phyloP scores from a whole-genome alignment of 352 stramenopile species.

The Globisporangium irregulare region DNA sequence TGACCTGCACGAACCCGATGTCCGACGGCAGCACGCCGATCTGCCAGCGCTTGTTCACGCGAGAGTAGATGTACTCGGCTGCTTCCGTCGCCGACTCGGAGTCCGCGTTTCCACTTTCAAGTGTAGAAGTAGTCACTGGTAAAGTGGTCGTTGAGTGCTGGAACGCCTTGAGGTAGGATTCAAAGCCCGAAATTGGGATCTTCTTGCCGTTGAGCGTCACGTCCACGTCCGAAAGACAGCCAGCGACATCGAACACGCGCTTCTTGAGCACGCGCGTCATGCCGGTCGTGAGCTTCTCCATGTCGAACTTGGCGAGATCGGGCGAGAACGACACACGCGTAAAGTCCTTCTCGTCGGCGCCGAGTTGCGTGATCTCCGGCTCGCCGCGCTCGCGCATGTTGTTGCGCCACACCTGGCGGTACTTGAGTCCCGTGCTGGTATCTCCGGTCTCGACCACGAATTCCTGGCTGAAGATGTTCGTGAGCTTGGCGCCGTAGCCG shows the following conservation, averaged over 20 bases:
- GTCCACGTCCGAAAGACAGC: constrained; percentile 90
- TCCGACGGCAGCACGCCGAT: constrained; percentile 91
- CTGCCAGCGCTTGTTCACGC: constrained; percentile 95
- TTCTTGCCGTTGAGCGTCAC: constrained; percentile 92
- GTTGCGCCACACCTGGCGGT: constrained; percentile 93
- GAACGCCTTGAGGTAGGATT: constrained; percentile 95
- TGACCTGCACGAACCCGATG: constrained; percentile 95
- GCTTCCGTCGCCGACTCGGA: constrained; percentile 59
- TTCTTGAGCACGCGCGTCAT: constrained; percentile 94
- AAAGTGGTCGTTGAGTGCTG: constrained; percentile 50
- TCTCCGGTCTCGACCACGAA: constrained; percentile 99
- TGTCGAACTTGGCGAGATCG: constrained; percentile 96
- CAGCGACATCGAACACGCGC: constrained; percentile 98
- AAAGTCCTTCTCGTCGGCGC: constrained; percentile 90
- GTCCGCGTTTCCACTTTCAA: constrained; percentile 10
- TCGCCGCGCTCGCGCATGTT: constrained; percentile 95
- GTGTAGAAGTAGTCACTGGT: not conserved
- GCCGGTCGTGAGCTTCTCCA: constrained; percentile 92
- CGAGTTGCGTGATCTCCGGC: constrained; percentile 78
- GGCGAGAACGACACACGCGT: constrained; percentile 97
- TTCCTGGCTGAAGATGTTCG: constrained; percentile 99
- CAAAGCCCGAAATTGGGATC: constrained; percentile 92
- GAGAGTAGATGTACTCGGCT: constrained; percentile 89
- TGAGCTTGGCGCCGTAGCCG: constrained; percentile 96
- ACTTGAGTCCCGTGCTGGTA: constrained; percentile 63